A percentile compares a stretch with the other conserved stretches of the same genome.
phyloP scores from a whole-genome alignment of 306 rosid species.

The Fragaria vesca region DNA sequence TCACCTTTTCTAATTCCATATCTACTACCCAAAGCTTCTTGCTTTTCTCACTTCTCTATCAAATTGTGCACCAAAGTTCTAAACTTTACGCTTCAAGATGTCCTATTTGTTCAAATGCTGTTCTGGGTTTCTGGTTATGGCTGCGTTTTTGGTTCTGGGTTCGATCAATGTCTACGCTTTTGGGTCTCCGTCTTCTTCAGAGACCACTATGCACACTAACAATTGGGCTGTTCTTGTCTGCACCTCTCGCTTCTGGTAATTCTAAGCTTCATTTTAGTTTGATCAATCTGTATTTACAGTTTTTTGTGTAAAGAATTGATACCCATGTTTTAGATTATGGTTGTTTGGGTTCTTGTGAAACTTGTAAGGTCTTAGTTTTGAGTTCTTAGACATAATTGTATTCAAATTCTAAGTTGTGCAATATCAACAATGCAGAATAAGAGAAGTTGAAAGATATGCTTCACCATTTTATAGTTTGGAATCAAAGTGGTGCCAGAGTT shows the following conservation, averaged over 20 bases:
- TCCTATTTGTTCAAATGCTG: constrained; percentile 20
- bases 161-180: constrained; percentile 35
- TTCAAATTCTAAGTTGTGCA: neutral
- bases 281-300: neutral
- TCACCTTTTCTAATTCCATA: neutral
- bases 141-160: constrained; percentile 39
- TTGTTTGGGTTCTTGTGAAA: neutral
- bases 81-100: constrained; percentile 24
- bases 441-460: neutral
- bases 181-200: constrained; percentile 47
- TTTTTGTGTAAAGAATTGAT: neutral
- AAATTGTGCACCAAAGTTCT: neutral
- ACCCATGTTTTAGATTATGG: neutral
- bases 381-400: neutral
- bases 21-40: neutral
- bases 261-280: constrained; percentile 7
- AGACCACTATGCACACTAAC: constrained; percentile 74
- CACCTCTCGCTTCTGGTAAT: constrained; percentile 92
- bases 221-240: constrained; percentile 95
- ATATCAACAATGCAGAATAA: neutral
- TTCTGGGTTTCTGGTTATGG: constrained; percentile 13
- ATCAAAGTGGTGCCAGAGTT: neutral
- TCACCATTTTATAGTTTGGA: constrained; percentile 2
- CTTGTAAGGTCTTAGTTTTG: neutral
- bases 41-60: neutral